These are phyloP conservation scores for Chrysophaeum taylorii DNA, from an alignment of 352 stramenopile genomes.

Conservation along the genomic window DNA sequence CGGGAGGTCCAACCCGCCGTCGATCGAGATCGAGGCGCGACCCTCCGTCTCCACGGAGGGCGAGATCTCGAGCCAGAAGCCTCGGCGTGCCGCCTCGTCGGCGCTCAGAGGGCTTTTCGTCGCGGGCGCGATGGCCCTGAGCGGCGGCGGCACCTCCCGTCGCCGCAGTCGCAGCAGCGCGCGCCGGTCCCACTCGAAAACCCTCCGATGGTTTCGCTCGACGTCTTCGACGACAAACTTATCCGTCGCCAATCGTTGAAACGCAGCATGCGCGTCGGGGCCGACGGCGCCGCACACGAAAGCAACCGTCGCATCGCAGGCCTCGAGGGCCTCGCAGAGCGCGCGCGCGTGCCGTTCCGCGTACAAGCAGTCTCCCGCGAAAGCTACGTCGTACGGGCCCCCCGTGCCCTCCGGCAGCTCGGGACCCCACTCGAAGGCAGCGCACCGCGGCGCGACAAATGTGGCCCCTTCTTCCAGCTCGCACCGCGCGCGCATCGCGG, in stretches of 20 bases:
- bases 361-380: conserved; percentile 12
- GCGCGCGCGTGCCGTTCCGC: not conserved
- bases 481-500: not conserved
- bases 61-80: not conserved
- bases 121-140: not conserved
- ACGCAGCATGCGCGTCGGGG: not conserved
- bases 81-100: not conserved
- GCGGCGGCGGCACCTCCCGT: not conserved
- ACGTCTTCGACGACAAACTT: conserved; percentile 2
- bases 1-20: too few relatives aligned
- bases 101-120: not conserved
- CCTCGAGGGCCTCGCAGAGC: not conserved
- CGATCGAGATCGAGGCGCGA: too few relatives aligned
- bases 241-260: not conserved
- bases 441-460: not conserved
- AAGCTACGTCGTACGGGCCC: not conserved
- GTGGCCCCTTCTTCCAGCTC: not conserved
- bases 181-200: not conserved
- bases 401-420: not conserved
- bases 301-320: not conserved
- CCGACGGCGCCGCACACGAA: conserved; percentile 14
- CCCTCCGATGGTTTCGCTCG: not conserved
- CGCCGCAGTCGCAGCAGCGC: not conserved
- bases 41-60: too few relatives aligned
- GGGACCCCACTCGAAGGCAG: not conserved